Base-by-base conservation (phyloP, 2,329 filamentous ascomycete species). In the Emmonsiellopsis sp. region DNA sequence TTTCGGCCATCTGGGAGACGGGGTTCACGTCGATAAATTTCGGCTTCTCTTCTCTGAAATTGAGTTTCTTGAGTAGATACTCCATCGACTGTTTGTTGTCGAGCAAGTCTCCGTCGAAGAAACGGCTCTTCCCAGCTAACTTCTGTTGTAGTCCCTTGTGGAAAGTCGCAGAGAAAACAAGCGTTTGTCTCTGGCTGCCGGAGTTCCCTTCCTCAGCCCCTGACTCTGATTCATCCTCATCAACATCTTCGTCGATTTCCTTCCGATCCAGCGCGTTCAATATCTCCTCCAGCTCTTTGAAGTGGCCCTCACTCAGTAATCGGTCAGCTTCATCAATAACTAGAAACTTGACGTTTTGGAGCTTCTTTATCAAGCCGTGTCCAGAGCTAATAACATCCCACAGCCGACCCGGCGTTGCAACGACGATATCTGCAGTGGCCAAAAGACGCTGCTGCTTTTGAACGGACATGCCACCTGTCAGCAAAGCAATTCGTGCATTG, bases 121-220 rank as follows among this genome's bases (percentile, higher is more conserved):
- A 80, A 53, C 81, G 83, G 17, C 80, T 77, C 67, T 90, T 94
- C 31, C 88, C 87, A 1, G 87, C 83, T 10, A 98, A 78, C 68
- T 96, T 97, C 61, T 92, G 88, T 66, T 97, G 92, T 33, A 98
- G 73, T 0, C 85, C 85, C 64, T 91, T 92, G 66, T 95, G 87
- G 68, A 98, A 95, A 0, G 93, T 98, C 0, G 93, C 93, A 0
- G 93, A 97, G 69, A 98, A 98, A 17, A 98, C 89, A 0, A 98
- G 79, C 0, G 91, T 97, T 66, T 98, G 93, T 42, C 92, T 79
- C 64, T 42, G 74, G 65, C 58, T 21, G 27, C 44, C 56, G 8
- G 59, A 54, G 6, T 69, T 62, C 0, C 74, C 70, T 8, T 78
- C 74, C 3, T 78, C 74, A 1, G 76, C 76, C n/a, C 58, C 57